Evolutionary conservation across 495 filamentous ascomycete genomes (phyloP).

Genomic region (Trichoderma reesei): DNA sequence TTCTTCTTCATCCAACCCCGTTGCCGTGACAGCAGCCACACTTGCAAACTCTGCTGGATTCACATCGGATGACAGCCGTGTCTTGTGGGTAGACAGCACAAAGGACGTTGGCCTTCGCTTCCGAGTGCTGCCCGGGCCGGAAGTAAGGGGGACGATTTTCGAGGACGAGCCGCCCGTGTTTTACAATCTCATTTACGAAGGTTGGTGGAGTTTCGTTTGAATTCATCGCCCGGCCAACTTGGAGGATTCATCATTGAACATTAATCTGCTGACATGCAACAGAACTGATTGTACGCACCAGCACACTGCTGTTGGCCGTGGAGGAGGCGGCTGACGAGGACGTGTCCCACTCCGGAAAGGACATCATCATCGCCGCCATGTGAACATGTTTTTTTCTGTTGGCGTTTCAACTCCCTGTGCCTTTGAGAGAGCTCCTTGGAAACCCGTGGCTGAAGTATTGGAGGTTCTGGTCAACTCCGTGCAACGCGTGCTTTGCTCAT

Average conservation of each 20-base stretch:
- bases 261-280: too few species aligned
- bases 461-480: too few species aligned
- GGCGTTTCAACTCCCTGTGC: too few species aligned
- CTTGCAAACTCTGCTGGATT: not conserved
- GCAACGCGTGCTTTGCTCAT: too few species aligned
- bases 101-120: slow-evolving; percentile 50
- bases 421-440: too few species aligned
- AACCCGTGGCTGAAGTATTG: too few species aligned
- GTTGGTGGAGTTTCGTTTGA: slow-evolving; percentile 25
- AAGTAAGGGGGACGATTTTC: slow-evolving; percentile 33
- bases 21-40: not conserved
- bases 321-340: slow-evolving; percentile 48
- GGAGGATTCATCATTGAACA: too few species aligned
- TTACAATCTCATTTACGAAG: slow-evolving; percentile 52
- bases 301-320: slow-evolving; percentile 44
- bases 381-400: slow-evolving; percentile 20
- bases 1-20: not conserved
- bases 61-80: slow-evolving; percentile 12
- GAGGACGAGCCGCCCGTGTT: slow-evolving; percentile 50
- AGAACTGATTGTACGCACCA: slow-evolving; percentile 55
- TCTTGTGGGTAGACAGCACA: slow-evolving; percentile 49
- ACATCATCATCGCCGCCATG: slow-evolving; percentile 46
- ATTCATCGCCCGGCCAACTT: not conserved
- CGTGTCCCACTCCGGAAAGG: slow-evolving; percentile 41
- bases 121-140: slow-evolving; percentile 30